These are phyloP conservation scores for Ophiostoma triangulosporum DNA, from an alignment of 2,329 filamentous ascomycete species.

Conservation along the genomic window DNA sequence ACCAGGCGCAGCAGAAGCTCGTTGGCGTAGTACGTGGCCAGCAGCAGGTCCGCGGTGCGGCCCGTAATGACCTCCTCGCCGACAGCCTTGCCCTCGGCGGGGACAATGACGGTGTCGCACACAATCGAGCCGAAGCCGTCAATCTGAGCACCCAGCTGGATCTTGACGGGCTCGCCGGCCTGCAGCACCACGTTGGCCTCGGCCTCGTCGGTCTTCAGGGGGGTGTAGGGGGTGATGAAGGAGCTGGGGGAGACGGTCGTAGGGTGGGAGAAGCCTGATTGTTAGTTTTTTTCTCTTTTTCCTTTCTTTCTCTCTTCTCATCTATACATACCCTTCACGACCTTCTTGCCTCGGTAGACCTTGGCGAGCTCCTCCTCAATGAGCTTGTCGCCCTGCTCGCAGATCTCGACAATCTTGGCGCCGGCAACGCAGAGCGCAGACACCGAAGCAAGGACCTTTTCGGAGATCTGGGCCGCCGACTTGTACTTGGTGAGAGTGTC, in stretches of 20 bases:
- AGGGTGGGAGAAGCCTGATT: conserved; percentile 72
- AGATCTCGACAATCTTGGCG: conserved; percentile 86
- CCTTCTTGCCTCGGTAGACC: conserved; percentile 98
- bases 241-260: conserved; percentile 90
- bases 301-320: neutral
- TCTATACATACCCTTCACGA: conserved; percentile 59
- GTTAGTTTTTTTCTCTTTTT: neutral
- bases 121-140: conserved; percentile 91
- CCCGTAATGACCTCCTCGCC: conserved; percentile 51
- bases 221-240: conserved; percentile 94
- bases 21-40: conserved; percentile 90
- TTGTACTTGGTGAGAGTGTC: conserved; percentile 99
- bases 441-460: conserved; percentile 87
- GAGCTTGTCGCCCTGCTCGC: conserved; percentile 89
- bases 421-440: conserved; percentile 61
- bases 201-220: conserved; percentile 69
- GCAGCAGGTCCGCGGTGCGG: conserved; percentile 70
- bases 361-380: conserved; percentile 87
- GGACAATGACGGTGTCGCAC: conserved; percentile 78
- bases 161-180: conserved; percentile 81
- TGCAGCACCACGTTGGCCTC: conserved; percentile 73
- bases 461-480: conserved; percentile 85
- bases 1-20: conserved; percentile 86
- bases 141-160: conserved; percentile 97
- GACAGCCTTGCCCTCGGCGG: conserved; percentile 39